phyloP scores from a whole-genome alignment of 2,329 filamentous ascomycete genomes.

The Thielaviopsis cerberus region DNA sequence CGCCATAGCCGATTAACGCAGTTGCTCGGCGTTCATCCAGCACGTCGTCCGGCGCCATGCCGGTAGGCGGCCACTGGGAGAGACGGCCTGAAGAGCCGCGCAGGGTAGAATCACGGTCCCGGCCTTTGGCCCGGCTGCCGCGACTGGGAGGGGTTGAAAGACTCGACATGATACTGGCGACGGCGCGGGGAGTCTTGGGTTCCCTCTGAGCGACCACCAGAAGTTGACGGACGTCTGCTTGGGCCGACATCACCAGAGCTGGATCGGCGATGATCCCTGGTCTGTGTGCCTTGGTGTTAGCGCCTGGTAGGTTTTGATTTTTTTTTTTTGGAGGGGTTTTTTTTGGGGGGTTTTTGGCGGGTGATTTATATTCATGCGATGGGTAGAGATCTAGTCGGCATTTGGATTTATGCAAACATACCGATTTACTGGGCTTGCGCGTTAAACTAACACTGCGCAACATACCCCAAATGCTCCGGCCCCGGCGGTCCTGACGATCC shows the following conservation, averaged over 20 bases:
- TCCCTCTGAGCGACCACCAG: slow-evolving; percentile 3
- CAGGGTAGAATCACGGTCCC: slow-evolving; percentile 1
- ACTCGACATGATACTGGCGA: slow-evolving; percentile 9
- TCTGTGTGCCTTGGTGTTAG: slow-evolving; percentile 5
- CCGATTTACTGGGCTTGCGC: slow-evolving; percentile 8
- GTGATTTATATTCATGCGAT: not conserved
- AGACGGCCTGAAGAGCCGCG: slow-evolving; percentile 8
- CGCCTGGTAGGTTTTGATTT: not conserved
- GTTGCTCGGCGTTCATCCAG: slow-evolving; percentile 35
- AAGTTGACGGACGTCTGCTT: slow-evolving; percentile 4
- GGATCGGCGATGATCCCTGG: slow-evolving; percentile 9
- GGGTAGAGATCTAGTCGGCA: not conserved
- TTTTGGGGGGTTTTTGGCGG: no score
- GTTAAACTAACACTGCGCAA: slow-evolving; percentile 12
- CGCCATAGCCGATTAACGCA: slow-evolving; percentile 39
- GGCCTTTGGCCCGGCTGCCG: slow-evolving; percentile 9
- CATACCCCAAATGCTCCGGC: slow-evolving; percentile 5
- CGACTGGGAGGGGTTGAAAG: slow-evolving; percentile 12
- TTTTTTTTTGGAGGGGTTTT: no score
- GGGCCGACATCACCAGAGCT: slow-evolving; percentile 8
- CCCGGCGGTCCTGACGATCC: slow-evolving; percentile 10
- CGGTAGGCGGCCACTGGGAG: slow-evolving; percentile 34
- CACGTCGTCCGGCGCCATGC: slow-evolving; percentile 29
- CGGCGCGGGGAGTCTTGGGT: slow-evolving; percentile 3
- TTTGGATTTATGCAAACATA: not conserved